Percentiles rank a stretch among this genome's conserved stretches.
phyloP scores from a whole-genome alignment of 306 rosid species.

The Betula pendula region DNA sequence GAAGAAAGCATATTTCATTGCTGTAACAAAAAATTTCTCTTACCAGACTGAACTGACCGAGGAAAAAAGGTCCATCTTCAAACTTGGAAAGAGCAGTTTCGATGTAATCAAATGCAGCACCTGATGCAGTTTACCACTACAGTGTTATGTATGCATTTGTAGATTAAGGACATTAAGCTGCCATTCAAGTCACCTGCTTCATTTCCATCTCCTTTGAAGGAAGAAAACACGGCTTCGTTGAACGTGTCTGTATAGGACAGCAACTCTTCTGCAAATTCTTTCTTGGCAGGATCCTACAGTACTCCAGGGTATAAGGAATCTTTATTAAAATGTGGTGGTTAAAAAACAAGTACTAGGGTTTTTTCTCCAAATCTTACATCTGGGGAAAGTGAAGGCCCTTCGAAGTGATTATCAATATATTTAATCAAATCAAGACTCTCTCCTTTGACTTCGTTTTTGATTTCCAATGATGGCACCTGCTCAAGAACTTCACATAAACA shows the following conservation, averaged over 20 bases:
- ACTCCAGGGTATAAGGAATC: neutral
- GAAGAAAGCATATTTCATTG: neutral
- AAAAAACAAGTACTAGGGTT: neutral
- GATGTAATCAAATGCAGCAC: constrained; percentile 59
- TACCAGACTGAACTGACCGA: constrained; percentile 80
- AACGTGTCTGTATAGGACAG: constrained; percentile 55
- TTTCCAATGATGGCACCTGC: constrained; percentile 64
- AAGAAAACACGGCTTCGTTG: constrained; percentile 44
- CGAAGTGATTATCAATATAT: constrained; percentile 56
- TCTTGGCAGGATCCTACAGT: constrained; percentile 53
- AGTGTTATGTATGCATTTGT: neutral
- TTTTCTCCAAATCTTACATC: constrained; percentile 42
- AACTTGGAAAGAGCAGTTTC: constrained; percentile 74
- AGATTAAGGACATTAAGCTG: constrained; percentile 20
- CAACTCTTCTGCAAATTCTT: constrained; percentile 73
- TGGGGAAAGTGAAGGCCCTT: constrained; percentile 69
- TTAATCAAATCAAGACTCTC: constrained; percentile 75
- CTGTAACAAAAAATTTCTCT: constrained; percentile 1
- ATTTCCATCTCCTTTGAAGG: constrained; percentile 55
- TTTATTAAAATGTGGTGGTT: neutral
- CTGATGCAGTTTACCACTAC: constrained; percentile 34
- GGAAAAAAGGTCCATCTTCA: constrained; percentile 78
- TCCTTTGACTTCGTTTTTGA: constrained; percentile 56
- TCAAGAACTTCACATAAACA: neutral
- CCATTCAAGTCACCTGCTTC: constrained; percentile 51